A percentile compares a stretch with the other conserved stretches of the same genome.
Evolutionary conservation across 2,329 filamentous ascomycete genomes (phyloP).

Genomic region (Tolypocladium ovalisporum): DNA sequence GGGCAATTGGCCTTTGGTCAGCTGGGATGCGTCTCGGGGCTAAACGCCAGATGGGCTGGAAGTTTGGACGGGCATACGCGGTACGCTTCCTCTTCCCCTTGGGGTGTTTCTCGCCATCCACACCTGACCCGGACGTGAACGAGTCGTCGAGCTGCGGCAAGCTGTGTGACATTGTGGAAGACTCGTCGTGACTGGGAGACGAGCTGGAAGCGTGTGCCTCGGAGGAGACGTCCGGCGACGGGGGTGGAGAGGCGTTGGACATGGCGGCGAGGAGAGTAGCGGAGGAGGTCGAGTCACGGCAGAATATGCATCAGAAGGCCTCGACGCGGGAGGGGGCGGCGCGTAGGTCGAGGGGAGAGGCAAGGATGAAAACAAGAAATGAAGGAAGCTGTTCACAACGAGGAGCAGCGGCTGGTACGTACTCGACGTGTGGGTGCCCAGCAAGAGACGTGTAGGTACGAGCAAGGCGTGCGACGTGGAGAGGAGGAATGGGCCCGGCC

Average conservation of each 20-base stretch:
- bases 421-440: neutral
- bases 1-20: conserved; percentile 10
- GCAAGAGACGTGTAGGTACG: conserved; percentile 2
- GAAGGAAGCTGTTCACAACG: conserved; percentile 7
- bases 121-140: conserved; percentile 10
- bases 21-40: neutral
- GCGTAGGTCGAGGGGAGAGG: neutral
- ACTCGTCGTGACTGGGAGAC: conserved; percentile 13
- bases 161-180: conserved; percentile 7
- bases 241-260: conserved; percentile 13
- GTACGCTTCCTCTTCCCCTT: conserved; percentile 54
- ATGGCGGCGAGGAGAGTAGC: conserved; percentile 5
- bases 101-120: conserved; percentile 33
- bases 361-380: conserved; percentile 4
- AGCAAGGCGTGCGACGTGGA: conserved; percentile 1
- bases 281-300: neutral
- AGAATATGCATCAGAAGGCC: conserved; percentile 1
- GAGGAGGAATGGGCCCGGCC: conserved; percentile 3
- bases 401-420: conserved; percentile 1
- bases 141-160: conserved; percentile 4
- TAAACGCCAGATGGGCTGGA: neutral
- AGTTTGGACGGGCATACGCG: conserved; percentile 34
- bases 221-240: conserved; percentile 11
- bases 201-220: conserved; percentile 12
- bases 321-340: neutral